Evolutionary conservation across 768 basidiomycete genomes (phyloP).

Genomic region (Phylloporus scabripes): DNA sequence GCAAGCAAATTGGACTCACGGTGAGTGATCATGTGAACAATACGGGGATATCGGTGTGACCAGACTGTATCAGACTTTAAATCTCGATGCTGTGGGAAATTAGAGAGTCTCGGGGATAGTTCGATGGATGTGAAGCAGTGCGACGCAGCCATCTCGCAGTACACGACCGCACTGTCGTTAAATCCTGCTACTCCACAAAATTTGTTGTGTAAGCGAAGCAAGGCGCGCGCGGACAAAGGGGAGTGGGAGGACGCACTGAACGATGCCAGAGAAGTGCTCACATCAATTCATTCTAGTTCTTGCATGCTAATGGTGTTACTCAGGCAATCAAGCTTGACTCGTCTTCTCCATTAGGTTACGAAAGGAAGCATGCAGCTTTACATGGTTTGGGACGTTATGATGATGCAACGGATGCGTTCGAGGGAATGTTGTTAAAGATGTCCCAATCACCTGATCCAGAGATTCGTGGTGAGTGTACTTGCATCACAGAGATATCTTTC

Average conservation of each 20-base stretch:
- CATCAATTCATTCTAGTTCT: neutral
- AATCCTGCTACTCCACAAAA: neutral
- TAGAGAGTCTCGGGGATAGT: neutral
- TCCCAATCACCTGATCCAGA: too few species aligned
- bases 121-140: neutral
- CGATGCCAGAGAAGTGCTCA: neutral
- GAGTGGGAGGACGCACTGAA: constrained; percentile 1
- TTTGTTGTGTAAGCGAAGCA: neutral
- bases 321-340: too few species aligned
- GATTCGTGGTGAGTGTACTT: too few species aligned
- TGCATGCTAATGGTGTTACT: neutral
- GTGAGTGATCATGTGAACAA: neutral
- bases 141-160: neutral
- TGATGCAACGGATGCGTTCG: too few species aligned
- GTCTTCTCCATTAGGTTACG: too few species aligned
- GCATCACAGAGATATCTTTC: too few species aligned
- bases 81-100: neutral
- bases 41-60: neutral
- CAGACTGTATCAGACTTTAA: neutral
- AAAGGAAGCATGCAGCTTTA: too few species aligned
- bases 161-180: neutral
- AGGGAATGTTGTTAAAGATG: too few species aligned
- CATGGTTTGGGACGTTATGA: too few species aligned
- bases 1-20: neutral
- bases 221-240: neutral